Evolutionary conservation across 345 rosid genomes (phyloP).

Genomic region (Arabis hirsuta): DNA sequence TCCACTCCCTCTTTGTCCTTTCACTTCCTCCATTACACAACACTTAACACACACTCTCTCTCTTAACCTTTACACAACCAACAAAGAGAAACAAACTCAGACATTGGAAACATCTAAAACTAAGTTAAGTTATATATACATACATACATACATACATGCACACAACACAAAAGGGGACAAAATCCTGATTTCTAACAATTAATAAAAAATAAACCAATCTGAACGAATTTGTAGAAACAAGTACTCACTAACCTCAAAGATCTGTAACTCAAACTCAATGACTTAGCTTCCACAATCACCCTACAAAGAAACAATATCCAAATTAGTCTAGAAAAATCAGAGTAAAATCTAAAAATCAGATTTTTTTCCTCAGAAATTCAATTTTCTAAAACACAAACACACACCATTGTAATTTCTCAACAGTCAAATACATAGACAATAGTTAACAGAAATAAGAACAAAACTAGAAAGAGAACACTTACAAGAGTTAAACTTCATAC

Average conservation of each 20-base stretch:
- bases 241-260: constrained; percentile 51
- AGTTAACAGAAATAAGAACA: constrained; percentile 12
- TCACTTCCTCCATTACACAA: constrained; percentile 68
- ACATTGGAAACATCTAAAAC: constrained; percentile 1
- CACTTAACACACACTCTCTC: neutral
- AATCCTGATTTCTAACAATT: constrained; percentile 17
- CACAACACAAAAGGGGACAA: constrained; percentile 8
- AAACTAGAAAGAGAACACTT: constrained; percentile 24
- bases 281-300: constrained; percentile 38
- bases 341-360: constrained; percentile 4
- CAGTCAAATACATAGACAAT: constrained; percentile 23
- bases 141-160: constrained; percentile 6
- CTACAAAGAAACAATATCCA: constrained; percentile 38
- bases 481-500: constrained; percentile 45
- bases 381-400: neutral
- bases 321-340: neutral
- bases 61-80: constrained; percentile 33
- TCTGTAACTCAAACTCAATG: constrained; percentile 40
- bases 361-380: neutral
- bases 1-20: constrained; percentile 57
- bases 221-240: constrained; percentile 18
- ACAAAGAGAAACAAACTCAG: constrained; percentile 21
- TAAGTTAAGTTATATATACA: neutral
- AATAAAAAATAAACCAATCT: constrained; percentile 4
- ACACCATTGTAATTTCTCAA: constrained; percentile 24